Evolutionary conservation across 1,284 basidiomycete genomes (phyloP).

Genomic region (Ceratobasidium papillatum): DNA sequence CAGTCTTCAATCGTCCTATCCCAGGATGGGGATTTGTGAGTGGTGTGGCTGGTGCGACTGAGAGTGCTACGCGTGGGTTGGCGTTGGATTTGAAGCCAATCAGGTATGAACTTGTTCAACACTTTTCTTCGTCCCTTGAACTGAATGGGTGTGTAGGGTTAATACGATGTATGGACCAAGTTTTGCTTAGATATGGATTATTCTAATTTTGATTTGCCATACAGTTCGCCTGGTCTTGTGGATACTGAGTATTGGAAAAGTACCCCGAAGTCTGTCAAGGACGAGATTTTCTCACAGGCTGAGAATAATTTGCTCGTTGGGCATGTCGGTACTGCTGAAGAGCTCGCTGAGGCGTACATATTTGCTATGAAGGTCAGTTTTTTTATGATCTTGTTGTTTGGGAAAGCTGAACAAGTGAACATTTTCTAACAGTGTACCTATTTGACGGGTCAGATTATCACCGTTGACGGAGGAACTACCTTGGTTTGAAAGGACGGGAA

Average conservation of each 20-base stretch:
- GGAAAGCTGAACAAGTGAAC: too few species aligned
- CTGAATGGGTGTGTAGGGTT: background rate
- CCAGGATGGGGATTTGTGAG: conserved; percentile 4
- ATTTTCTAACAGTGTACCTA: conserved; percentile 7
- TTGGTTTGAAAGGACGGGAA: too few species aligned
- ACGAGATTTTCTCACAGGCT: background rate
- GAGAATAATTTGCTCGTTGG: background rate
- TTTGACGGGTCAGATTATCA: conserved; percentile 18
- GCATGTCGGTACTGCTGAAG: background rate
- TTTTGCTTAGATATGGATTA: background rate
- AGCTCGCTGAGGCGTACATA: conserved; percentile 22
- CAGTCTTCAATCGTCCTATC: background rate
- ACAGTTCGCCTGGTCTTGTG: conserved; percentile 4
- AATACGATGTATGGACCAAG: background rate
- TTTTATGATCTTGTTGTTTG: too few species aligned
- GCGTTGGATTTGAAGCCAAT: conserved; percentile 9
- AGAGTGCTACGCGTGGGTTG: background rate
- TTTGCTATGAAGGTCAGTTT: conserved; percentile 26
- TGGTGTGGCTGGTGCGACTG: background rate
- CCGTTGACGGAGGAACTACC: conserved; percentile 9
- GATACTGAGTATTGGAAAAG: background rate
- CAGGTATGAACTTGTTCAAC: background rate
- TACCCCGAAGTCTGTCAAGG: background rate
- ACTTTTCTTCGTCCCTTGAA: background rate
- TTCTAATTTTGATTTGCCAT: background rate